phyloP scores from a whole-genome alignment of 257 asterid species.

The Solanum habrochaites region DNA sequence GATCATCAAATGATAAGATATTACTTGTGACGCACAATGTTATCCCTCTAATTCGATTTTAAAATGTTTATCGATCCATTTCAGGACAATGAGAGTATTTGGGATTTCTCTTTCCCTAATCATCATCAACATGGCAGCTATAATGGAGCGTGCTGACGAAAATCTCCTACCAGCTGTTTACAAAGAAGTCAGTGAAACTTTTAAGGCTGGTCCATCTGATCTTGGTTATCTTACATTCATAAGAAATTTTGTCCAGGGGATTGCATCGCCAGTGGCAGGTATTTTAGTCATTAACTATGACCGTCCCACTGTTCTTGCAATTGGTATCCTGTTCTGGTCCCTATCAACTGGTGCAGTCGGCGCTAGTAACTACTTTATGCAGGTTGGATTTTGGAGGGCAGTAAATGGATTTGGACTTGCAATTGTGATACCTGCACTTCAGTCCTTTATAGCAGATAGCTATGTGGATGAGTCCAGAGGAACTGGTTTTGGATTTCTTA shows the following conservation, averaged over 20 bases:
- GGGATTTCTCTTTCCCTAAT: constrained; percentile 80
- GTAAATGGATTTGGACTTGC: constrained; percentile 90
- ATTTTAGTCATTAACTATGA: constrained; percentile 71
- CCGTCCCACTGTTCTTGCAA: constrained; percentile 84
- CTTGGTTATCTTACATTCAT: constrained; percentile 92
- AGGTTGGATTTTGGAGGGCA: constrained; percentile 88
- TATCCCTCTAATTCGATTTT: not conserved
- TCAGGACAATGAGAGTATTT: constrained; percentile 48
- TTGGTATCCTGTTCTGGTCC: constrained; percentile 93
- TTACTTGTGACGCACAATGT: not conserved
- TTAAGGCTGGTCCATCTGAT: constrained; percentile 78
- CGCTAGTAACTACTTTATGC: constrained; percentile 62
- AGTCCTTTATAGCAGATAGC: constrained; percentile 93
- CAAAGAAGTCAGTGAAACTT: constrained; percentile 96
- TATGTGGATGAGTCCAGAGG: constrained; percentile 73
- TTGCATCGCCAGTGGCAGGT: constrained; percentile 93
- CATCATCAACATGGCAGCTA: constrained; percentile 91
- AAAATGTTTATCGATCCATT: not conserved
- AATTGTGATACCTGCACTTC: constrained; percentile 88
- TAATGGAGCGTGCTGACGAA: constrained; percentile 99
- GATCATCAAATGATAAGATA: not conserved
- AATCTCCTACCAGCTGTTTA: constrained; percentile 97
- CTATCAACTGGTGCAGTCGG: constrained; percentile 92
- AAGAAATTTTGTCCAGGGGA: constrained; percentile 71
- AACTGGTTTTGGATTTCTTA: constrained; percentile 82